Evolutionary conservation across 225 moss, liverwort and hornwort species (phyloP), one percentile per base, ranked within the genome.

Genomic region (Pseudisothecium myosuroides): DNA sequence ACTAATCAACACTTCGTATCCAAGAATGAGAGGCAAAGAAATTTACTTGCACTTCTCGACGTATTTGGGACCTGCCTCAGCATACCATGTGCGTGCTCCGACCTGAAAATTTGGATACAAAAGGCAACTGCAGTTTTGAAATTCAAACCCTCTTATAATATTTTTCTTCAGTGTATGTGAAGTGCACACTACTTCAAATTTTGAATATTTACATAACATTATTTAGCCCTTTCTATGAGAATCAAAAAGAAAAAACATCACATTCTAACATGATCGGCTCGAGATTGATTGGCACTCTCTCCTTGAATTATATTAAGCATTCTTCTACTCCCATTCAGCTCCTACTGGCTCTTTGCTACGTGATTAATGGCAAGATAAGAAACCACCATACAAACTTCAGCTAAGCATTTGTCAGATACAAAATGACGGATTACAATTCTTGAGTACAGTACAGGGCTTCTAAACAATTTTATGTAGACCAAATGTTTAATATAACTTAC

Each of bases 11-110:
- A 47, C 23, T 74, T 9, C 16, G 68, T 37, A 60, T 71, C 39
- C 67, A 60, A 58, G 45, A 79, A 60, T 60, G 50, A 49, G 68
- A 47, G 85, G 62, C 79, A 43, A 63, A 85, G 61, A 78, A 85
- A 58, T 64, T 87, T 94, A 99, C 98, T 93, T 95, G 91, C 94
- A 92, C 93, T 99, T 99, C 88, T 88, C 89, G 68, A 94, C 91
- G 55, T 94, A 94, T 85, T 95, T 92, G 87, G 96, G 95, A 80
- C 90, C 91, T 68, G 96, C 97, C 93, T 95, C 99, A 59, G 79
- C 88, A 87, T 97, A 99, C 96, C 99, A 97, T 84, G 97, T 97
- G 87, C 94, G 94, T 64, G 90, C 89, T 75, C 99, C 99, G 52
- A 99, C 88, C 99, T 99, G 94, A 90, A 88, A 39, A 54, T 79